Base-by-base conservation (phyloP, 768 basidiomycete genomes). In the Tulasnella calospora region DNA sequence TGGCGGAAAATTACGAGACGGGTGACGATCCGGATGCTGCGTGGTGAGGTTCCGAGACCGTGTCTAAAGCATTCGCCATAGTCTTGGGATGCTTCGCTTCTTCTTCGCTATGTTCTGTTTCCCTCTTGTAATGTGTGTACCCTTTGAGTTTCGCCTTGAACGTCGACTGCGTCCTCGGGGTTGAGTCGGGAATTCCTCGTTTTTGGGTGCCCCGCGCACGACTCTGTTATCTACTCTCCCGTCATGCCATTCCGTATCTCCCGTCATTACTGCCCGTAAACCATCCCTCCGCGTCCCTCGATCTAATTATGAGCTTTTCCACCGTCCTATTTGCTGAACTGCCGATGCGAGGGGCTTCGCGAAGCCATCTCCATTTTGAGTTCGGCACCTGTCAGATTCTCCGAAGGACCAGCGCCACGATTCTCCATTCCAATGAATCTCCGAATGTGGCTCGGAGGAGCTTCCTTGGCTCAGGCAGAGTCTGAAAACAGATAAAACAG, bases 1-100 rank as follows among this genome's bases (percentile, higher is more conserved):
- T 78, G 71, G 77, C 77, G 77, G 70, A 78, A 41, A 73, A 78
- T 78, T 73, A 71, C 55, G 77, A 78, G 13, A 70, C 71, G 70
- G 69, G 38, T 36, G 71, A 78, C 51, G 77, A 71, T 57, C 69
- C 69, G 35, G 77, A 78, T 46, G 27, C 69, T 38, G 77, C 77
- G 69, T 78, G 77, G 77, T 78, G 77, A 78, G 44, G 61, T 67
- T 67, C 61, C 61, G 61, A 67, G 61, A 67, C 61, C 61, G 61
- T 67, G 61, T 67, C 61, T 67, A 67, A 67, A 67, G n/a, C 40
- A 73, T 73, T 73, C 27, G 38, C 71, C 40, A 73, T n/a, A 73
- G 71, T 41, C 27, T 73, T 73, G 71, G 71, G 71, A 71, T 46
- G 44, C 71, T 40, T 40, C 71, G 71, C 36, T 72, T 72, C 71